Conservation (phyloP, 805 yeast genomes). For the Monosporozyma solicola region DNA sequence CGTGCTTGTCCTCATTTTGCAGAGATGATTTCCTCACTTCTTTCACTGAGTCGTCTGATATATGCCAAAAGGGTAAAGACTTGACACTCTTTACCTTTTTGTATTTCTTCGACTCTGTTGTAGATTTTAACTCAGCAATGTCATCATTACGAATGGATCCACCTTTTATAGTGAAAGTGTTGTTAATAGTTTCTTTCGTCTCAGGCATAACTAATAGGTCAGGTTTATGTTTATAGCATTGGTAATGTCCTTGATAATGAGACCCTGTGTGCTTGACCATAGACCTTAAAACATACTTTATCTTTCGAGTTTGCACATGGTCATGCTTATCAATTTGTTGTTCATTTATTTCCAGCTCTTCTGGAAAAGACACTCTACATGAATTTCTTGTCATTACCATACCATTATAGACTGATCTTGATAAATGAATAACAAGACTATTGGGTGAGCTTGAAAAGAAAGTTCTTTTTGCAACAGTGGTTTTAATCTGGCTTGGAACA, state of each 20-base stretch:
- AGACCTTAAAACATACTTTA: slow-evolving; percentile 55
- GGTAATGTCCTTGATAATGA: slow-evolving; percentile 84
- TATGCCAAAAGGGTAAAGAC: slow-evolving; percentile 70
- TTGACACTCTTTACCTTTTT: slow-evolving; percentile 48
- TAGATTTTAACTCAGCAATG: background rate
- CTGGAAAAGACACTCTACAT: slow-evolving; percentile 61
- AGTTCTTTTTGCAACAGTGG: slow-evolving; percentile 61
- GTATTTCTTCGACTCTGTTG: slow-evolving; percentile 22
- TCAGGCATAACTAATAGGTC: slow-evolving; percentile 30
- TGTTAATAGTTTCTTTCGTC: background rate
- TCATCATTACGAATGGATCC: background rate
- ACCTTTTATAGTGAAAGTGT: background rate
- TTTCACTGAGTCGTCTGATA: slow-evolving; percentile 64
- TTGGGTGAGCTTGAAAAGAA: slow-evolving; percentile 59
- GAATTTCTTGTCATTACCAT: slow-evolving; percentile 62
- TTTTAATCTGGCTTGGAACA: slow-evolving; percentile 39
- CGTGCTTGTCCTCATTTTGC: slow-evolving; percentile 62
- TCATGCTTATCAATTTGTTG: slow-evolving; percentile 9
- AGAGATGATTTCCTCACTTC: slow-evolving; percentile 55
- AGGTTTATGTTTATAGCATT: slow-evolving; percentile 76
- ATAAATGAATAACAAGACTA: slow-evolving; percentile 69
- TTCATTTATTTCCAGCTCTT: slow-evolving; percentile 42
- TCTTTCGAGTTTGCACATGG: slow-evolving; percentile 17
- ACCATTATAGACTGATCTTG: slow-evolving; percentile 71
- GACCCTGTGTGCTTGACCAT: slow-evolving; percentile 82